These are phyloP conservation scores for Diaporthe humulicola DNA, from an alignment of 2,329 filamentous ascomycete species.

Conservation along the genomic window DNA sequence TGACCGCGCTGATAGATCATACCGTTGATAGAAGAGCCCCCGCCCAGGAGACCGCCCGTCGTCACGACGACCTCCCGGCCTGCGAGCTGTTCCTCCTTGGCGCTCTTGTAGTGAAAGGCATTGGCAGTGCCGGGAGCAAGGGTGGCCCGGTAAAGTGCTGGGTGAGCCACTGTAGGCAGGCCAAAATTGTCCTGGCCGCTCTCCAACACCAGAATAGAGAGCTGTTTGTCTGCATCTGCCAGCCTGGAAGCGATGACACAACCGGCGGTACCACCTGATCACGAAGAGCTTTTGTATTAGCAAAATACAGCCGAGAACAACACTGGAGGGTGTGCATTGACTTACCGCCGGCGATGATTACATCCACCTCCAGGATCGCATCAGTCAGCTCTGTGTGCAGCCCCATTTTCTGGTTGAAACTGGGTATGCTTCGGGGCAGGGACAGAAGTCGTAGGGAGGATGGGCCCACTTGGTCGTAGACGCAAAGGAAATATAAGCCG, in stretches of 20 bases:
- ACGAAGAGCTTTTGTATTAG: background rate
- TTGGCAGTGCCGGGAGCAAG: background rate
- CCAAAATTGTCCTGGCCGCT: background rate
- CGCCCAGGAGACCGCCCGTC: background rate
- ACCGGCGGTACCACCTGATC: background rate
- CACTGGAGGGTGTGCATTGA: background rate
- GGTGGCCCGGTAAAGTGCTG: background rate
- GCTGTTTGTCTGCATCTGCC: background rate
- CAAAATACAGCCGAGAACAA: background rate
- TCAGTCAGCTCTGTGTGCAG: background rate
- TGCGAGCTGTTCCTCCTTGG: background rate
- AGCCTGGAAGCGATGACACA: background rate
- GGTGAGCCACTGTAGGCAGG: background rate
- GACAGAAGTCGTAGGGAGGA: background rate
- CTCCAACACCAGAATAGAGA: background rate
- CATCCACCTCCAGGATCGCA: background rate
- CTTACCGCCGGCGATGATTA: background rate
- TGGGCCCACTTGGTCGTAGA: too few relatives aligned
- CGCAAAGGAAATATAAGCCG: too few relatives aligned
- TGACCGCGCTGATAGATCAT: background rate
- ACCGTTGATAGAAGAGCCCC: background rate
- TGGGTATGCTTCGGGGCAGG: background rate
- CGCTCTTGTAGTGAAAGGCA: background rate
- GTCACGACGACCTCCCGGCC: background rate
- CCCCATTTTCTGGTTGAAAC: background rate